phyloP scores from a whole-genome alignment of 169 alveolate species.

The Plasmodium knowlesi region DNA sequence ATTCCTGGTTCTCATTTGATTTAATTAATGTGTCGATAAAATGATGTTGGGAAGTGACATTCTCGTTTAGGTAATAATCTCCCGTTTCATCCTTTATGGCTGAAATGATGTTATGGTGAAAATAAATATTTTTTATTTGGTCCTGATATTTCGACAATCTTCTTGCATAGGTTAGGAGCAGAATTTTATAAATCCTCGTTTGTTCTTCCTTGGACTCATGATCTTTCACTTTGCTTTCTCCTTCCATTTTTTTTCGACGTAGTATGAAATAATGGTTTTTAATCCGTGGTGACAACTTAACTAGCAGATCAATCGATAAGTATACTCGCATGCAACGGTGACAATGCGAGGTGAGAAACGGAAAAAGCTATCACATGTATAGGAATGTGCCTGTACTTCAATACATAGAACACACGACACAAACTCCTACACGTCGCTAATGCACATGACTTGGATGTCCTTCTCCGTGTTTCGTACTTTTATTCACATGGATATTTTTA shows the following conservation, averaged over 20 bases:
- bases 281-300: not conserved
- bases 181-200: conserved; percentile 53
- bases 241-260: conserved; percentile 6
- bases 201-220: conserved; percentile 54
- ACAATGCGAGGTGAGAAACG: not conserved
- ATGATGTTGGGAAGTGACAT: conserved; percentile 59
- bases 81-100: conserved; percentile 9
- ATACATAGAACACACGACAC: not conserved
- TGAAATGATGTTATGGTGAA: conserved; percentile 35
- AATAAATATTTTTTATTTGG: conserved; percentile 57
- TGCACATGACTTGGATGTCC: not conserved
- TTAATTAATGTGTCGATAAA: conserved; percentile 65
- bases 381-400: not conserved
- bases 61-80: conserved; percentile 49
- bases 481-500: not conserved
- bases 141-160: conserved; percentile 52
- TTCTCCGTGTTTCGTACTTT: not conserved
- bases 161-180: conserved; percentile 51
- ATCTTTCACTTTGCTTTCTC: conserved; percentile 10
- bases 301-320: not conserved
- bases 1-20: conserved; percentile 54
- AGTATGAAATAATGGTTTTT: not conserved
- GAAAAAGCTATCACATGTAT: not conserved
- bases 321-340: not conserved
- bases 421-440: not conserved